phyloP scores from a whole-genome alignment of 2,329 filamentous ascomycete genomes.

The Aspergillus quadricinctus region DNA sequence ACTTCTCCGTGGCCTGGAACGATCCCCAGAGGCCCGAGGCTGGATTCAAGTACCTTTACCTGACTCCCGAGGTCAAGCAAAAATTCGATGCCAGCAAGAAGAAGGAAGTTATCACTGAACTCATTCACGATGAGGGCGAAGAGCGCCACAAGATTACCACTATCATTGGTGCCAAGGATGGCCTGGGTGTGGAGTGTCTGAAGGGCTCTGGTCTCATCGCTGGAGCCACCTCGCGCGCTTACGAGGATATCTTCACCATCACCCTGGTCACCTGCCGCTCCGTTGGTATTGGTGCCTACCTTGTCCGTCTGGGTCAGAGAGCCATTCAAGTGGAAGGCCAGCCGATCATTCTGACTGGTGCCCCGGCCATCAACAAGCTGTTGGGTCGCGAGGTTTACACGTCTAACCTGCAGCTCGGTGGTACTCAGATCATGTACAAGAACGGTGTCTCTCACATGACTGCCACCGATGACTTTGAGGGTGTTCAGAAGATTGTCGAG shows the following conservation, averaged over 20 bases:
- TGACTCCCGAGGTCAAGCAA: slow-evolving; percentile 80
- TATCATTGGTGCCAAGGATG: slow-evolving; percentile 88
- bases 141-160: slow-evolving; percentile 91
- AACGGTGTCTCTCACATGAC: slow-evolving; percentile 99
- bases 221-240: slow-evolving; percentile 91
- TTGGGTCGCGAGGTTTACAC: slow-evolving; percentile 98
- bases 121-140: slow-evolving; percentile 80
- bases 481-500: slow-evolving; percentile 94
- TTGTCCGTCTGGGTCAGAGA: slow-evolving; percentile 96
- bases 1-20: slow-evolving; percentile 98
- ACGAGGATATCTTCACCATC: slow-evolving; percentile 98
- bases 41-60: slow-evolving; percentile 96
- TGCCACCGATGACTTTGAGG: slow-evolving; percentile 93
- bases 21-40: slow-evolving; percentile 72
- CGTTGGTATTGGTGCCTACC: slow-evolving; percentile 98
- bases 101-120: slow-evolving; percentile 80
- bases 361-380: slow-evolving; percentile 95
- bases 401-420: slow-evolving; percentile 97
- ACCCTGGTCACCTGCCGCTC: slow-evolving; percentile 97
- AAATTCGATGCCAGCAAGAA: slow-evolving; percentile 74
- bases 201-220: slow-evolving; percentile 97
- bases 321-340: slow-evolving; percentile 98
- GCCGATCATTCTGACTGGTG: slow-evolving; percentile 97
- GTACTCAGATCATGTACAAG: slow-evolving; percentile 99
- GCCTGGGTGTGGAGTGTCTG: slow-evolving; percentile 94